Conservation (phyloP, 768 basidiomycete genomes). For the Naganishia kalamii region DNA sequence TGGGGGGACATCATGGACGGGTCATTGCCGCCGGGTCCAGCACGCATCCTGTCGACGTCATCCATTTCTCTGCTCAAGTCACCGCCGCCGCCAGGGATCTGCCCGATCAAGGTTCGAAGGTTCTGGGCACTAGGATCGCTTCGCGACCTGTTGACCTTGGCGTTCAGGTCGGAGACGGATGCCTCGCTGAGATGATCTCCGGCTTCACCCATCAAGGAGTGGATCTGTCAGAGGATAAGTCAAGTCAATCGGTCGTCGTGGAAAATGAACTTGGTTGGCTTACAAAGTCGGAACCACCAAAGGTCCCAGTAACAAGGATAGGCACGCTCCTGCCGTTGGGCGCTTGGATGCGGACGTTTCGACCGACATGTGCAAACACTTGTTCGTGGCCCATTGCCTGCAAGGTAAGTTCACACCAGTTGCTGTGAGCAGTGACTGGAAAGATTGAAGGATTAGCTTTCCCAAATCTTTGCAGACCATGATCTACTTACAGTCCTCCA, state of each 20-base stretch:
- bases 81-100: constrained; percentile 42
- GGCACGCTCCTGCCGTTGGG: constrained; percentile 70
- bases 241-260: background rate
- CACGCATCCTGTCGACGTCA: constrained; percentile 57
- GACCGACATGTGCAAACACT: constrained; percentile 83
- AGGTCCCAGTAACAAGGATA: constrained; percentile 71
- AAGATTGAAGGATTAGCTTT: background rate
- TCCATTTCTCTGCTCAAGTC: constrained; percentile 67
- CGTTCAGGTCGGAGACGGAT: constrained; percentile 79
- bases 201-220: constrained; percentile 48
- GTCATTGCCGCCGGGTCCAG: constrained; percentile 57
- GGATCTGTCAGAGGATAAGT: constrained; percentile 24
- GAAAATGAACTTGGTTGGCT: constrained; percentile 51
- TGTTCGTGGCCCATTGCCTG: constrained; percentile 65
- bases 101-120: constrained; percentile 38
- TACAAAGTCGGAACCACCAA: constrained; percentile 56
- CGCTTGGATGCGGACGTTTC: constrained; percentile 64
- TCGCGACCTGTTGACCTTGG: constrained; percentile 66
- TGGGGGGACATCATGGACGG: constrained; percentile 82
- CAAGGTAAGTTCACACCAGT: constrained; percentile 75
- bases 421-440: constrained; percentile 61
- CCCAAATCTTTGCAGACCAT: background rate
- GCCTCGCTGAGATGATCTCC: constrained; percentile 58
- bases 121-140: constrained; percentile 48
- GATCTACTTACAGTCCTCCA: constrained; percentile 59